Conservation (phyloP, 2,329 filamentous ascomycete genomes). For the Triangularia setosa region DNA sequence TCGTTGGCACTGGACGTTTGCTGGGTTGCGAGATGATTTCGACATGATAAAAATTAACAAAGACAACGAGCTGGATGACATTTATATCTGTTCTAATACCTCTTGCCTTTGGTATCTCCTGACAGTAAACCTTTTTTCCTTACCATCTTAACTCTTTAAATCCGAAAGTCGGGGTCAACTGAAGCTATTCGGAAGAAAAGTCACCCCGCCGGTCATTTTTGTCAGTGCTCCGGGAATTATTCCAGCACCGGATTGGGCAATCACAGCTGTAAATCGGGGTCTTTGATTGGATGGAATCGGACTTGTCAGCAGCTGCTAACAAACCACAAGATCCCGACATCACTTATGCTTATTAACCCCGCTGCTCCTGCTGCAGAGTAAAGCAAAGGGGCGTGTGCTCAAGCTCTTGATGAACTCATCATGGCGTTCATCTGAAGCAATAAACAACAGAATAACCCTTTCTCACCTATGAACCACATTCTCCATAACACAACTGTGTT, state of each 20-base stretch:
- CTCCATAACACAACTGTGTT: background rate
- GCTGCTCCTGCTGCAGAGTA: background rate
- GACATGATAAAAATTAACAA: too few species aligned
- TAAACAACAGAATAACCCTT: background rate
- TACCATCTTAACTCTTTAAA: background rate
- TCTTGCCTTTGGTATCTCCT: too few species aligned
- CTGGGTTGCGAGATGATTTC: too few species aligned
- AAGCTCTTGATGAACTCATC: constrained; percentile 9
- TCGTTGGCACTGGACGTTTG: too few species aligned
- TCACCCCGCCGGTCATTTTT: background rate
- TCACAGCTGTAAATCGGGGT: background rate
- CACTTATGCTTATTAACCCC: background rate
- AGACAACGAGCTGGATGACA: too few species aligned
- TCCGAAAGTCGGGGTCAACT: background rate
- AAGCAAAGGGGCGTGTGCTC: background rate
- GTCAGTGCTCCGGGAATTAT: background rate
- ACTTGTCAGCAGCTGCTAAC: background rate
- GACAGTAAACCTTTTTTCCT: background rate
- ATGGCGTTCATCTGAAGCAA: constrained; percentile 10
- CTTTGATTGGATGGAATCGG: background rate
- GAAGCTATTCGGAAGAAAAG: background rate
- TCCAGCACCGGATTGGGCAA: background rate
- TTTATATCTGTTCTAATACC: too few species aligned
- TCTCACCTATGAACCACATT: background rate
- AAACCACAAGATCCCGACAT: background rate